Evolutionary conservation across 805 yeast species (phyloP).

Genomic region (Zygoascus flipseniorum): DNA sequence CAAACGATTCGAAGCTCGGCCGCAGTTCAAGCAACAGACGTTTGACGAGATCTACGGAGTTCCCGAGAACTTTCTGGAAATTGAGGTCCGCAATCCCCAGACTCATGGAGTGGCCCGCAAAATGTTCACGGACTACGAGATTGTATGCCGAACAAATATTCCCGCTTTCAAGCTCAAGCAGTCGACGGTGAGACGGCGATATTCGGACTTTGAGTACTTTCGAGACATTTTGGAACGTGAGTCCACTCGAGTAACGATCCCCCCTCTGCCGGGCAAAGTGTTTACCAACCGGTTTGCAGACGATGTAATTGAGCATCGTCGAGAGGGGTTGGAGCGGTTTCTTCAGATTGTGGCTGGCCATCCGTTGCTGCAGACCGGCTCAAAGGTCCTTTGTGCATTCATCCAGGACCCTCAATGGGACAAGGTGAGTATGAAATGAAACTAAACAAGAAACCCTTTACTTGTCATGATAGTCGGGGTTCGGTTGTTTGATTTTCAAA

Average conservation of each 20-base stretch:
- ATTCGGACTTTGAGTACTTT: slow-evolving; percentile 82
- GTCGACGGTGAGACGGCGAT: slow-evolving; percentile 72
- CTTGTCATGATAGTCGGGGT: neutral
- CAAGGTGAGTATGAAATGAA: slow-evolving; percentile 22
- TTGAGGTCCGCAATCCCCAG: slow-evolving; percentile 73
- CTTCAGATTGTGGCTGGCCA: slow-evolving; percentile 75
- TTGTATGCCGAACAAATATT: slow-evolving; percentile 57
- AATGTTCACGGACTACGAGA: slow-evolving; percentile 87
- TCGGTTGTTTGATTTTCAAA: no score
- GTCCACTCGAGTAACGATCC: slow-evolving; percentile 70
- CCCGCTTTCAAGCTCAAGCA: slow-evolving; percentile 68
- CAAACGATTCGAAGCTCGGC: slow-evolving; percentile 27
- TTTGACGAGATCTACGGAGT: slow-evolving; percentile 83
- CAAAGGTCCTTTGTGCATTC: slow-evolving; percentile 68
- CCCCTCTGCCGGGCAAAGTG: slow-evolving; percentile 86
- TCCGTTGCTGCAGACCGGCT: slow-evolving; percentile 84
- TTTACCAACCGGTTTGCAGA: slow-evolving; percentile 69
- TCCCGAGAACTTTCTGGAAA: slow-evolving; percentile 89
- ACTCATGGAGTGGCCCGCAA: slow-evolving; percentile 59
- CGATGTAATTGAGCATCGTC: slow-evolving; percentile 71
- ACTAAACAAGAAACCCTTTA: no score
- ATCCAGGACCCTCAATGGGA: slow-evolving; percentile 85
- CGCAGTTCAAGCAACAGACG: slow-evolving; percentile 46
- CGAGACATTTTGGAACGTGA: slow-evolving; percentile 68
- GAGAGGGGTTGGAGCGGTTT: slow-evolving; percentile 78